Evolutionary conservation across 805 yeast species (phyloP).

Genomic region (Teunomyces cretensis): DNA sequence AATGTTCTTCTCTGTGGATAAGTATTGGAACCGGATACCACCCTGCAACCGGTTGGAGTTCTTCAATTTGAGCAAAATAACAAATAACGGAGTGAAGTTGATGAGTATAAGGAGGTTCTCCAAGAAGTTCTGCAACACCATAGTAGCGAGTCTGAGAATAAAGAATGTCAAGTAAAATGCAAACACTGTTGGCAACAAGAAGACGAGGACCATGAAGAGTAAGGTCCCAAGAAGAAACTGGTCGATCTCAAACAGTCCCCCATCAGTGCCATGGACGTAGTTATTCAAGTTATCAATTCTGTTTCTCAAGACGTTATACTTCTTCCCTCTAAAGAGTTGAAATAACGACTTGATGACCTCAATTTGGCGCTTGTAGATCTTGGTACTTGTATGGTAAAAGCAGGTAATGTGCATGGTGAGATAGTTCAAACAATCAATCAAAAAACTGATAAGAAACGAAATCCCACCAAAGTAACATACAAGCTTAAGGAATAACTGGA

Average conservation of each 20-base stretch:
- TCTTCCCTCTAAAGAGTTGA: conserved; percentile 85
- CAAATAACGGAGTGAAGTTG: conserved; percentile 87
- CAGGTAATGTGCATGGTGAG: conserved; percentile 70
- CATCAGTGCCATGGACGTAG: conserved; percentile 18
- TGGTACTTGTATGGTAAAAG: conserved; percentile 77
- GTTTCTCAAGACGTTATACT: conserved; percentile 76
- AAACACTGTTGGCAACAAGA: conserved; percentile 81
- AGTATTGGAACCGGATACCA: conserved; percentile 40
- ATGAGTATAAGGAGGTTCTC: conserved; percentile 63
- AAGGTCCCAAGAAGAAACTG: conserved; percentile 87
- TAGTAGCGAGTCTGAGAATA: conserved; percentile 50
- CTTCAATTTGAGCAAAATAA: conserved; percentile 72
- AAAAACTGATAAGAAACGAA: conserved; percentile 65
- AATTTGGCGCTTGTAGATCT: conserved; percentile 75
- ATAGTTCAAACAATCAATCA: conserved; percentile 63
- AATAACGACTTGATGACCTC: conserved; percentile 69
- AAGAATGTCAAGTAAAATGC: conserved; percentile 83
- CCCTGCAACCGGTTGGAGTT: conserved; percentile 67
- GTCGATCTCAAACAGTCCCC: conserved; percentile 65
- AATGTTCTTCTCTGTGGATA: conserved; percentile 12
- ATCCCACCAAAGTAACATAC: conserved; percentile 52
- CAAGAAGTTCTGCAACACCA: conserved; percentile 48
- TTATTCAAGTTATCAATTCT: conserved; percentile 78
- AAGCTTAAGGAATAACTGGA: conserved; percentile 12
- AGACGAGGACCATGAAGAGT: conserved; percentile 73